phyloP scores from a whole-genome alignment of 208 protist species.

The Histomonas meleagridis region DNA sequence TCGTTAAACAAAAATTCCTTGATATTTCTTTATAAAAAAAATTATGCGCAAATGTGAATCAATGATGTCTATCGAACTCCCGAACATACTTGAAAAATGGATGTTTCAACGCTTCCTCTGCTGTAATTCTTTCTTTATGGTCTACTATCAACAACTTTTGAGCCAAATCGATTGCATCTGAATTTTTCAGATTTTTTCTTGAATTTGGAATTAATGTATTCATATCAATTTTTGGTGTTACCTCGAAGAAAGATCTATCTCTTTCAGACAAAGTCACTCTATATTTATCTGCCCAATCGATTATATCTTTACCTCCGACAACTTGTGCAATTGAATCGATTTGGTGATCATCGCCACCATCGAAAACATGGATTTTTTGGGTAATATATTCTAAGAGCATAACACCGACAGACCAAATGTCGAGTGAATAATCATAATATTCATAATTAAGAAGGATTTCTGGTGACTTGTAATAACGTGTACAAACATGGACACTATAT shows the following conservation, averaged over 20 bases:
- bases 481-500: slow-evolving; percentile 45
- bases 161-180: slow-evolving; percentile 39
- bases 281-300: neutral
- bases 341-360: slow-evolving; percentile 41
- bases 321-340: slow-evolving; percentile 24
- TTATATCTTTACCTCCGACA: neutral
- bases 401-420: slow-evolving; percentile 45
- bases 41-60: too few relatives aligned
- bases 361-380: slow-evolving; percentile 44
- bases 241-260: neutral
- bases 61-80: too few relatives aligned
- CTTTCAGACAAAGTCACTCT: neutral
- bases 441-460: slow-evolving; percentile 44
- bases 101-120: slow-evolving; percentile 35
- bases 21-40: too few relatives aligned
- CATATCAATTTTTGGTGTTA: neutral
- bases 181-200: neutral
- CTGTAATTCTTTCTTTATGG: slow-evolving; percentile 36
- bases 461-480: slow-evolving; percentile 44
- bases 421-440: slow-evolving; percentile 47
- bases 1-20: too few relatives aligned
- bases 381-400: slow-evolving; percentile 41
- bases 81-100: slow-evolving; percentile 35
- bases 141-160: slow-evolving; percentile 34
- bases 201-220: neutral